A percentile compares a stretch with the other conserved stretches of the same genome.
Evolutionary conservation across 805 yeast genomes (phyloP).

Genomic region (Kregervanrija fluxuum): DNA sequence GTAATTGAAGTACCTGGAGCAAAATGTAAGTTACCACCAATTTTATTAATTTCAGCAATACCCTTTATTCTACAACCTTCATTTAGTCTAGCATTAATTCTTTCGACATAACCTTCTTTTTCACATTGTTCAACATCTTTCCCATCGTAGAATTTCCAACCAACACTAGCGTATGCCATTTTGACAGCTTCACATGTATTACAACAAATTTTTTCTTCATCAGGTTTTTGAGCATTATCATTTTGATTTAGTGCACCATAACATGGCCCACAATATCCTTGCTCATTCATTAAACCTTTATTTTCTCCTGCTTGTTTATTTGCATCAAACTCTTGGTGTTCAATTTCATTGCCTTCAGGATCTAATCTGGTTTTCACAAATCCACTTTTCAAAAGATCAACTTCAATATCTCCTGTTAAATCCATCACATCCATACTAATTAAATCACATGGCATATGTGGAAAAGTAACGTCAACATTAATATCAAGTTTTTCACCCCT

Average conservation of each 20-base stretch:
- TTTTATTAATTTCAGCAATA: constrained; percentile 68
- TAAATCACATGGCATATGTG: constrained; percentile 77
- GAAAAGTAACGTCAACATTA: constrained; percentile 76
- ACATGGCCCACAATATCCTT: constrained; percentile 77
- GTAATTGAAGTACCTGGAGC: constrained; percentile 86
- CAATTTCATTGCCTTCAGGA: constrained; percentile 40
- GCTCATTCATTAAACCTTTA: constrained; percentile 15
- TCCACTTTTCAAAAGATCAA: constrained; percentile 63
- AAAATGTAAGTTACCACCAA: constrained; percentile 88
- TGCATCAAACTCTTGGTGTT: constrained; percentile 30
- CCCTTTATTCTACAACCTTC: constrained; percentile 93
- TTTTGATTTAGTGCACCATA: constrained; percentile 72
- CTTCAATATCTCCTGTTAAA: constrained; percentile 75
- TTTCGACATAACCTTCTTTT: neutral
- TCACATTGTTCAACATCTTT: constrained; percentile 3
- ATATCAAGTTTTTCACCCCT: constrained; percentile 68
- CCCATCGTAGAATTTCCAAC: constrained; percentile 68
- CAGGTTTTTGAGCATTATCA: constrained; percentile 31
- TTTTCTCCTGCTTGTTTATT: constrained; percentile 27
- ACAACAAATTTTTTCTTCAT: constrained; percentile 58
- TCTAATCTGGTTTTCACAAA: constrained; percentile 64
- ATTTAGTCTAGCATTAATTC: constrained; percentile 45
- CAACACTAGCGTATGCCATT: constrained; percentile 64
- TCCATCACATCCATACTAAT: constrained; percentile 84
- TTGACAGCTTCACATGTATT: constrained; percentile 78